Evolutionary conservation across 306 rosid species (phyloP).

Genomic region (Quercus rubra): DNA sequence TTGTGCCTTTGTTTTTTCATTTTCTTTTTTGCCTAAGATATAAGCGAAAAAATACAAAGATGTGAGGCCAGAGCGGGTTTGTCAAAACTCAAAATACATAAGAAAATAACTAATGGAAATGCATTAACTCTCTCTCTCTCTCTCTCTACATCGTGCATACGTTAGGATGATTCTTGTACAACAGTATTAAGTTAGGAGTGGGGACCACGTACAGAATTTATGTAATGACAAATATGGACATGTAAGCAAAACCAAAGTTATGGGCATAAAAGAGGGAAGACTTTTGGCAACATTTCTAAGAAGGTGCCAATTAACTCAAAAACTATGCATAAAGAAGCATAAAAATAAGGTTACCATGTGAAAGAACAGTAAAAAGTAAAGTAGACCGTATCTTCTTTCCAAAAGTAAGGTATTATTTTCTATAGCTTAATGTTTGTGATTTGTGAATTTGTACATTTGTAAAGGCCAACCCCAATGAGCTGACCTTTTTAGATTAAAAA

Average conservation of each 20-base stretch:
- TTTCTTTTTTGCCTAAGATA: too few species aligned
- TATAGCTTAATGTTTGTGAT: background rate
- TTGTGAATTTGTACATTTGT: background rate
- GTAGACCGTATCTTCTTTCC: conserved; percentile 8
- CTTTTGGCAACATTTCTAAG: conserved; percentile 32
- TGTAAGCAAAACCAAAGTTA: conserved; percentile 27
- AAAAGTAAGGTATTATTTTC: conserved; percentile 12
- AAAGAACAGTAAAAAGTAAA: conserved; percentile 44
- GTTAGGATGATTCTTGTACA: too few species aligned
- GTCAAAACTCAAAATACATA: too few species aligned
- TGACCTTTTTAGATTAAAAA: conserved; percentile 3
- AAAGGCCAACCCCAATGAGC: background rate
- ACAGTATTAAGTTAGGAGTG: background rate
- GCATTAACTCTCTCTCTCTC: too few species aligned
- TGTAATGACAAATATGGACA: conserved; percentile 18
- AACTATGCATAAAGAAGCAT: background rate
- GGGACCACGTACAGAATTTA: conserved; percentile 15
- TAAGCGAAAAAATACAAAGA: too few species aligned
- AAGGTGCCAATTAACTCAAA: conserved; percentile 18
- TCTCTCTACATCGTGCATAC: too few species aligned
- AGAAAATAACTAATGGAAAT: too few species aligned
- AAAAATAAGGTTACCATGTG: conserved; percentile 34
- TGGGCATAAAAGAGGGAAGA: conserved; percentile 33
- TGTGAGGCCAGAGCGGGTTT: too few species aligned
- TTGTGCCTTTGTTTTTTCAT: too few species aligned